These are phyloP conservation scores for Kandelia obovata DNA, from an alignment of 345 rosid genomes.

Conservation along the genomic window DNA sequence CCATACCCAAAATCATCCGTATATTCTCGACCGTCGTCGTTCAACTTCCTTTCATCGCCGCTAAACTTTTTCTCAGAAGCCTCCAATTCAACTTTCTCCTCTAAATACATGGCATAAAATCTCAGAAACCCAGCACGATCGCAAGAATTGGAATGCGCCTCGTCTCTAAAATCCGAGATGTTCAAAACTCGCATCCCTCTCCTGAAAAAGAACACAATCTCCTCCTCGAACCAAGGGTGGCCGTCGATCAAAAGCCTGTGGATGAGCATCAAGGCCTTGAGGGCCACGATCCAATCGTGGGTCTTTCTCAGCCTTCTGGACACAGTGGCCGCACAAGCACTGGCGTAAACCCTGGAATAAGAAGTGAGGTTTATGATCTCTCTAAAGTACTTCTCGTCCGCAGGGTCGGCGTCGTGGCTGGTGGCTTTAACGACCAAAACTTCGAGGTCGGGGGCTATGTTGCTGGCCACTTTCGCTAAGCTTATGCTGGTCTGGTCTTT, in stretches of 20 bases:
- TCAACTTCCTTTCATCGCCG: background rate
- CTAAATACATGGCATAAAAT: constrained; percentile 67
- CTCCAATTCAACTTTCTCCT: constrained; percentile 65
- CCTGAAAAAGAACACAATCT: constrained; percentile 62
- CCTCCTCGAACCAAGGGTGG: constrained; percentile 67
- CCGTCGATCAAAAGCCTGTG: constrained; percentile 75
- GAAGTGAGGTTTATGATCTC: constrained; percentile 25
- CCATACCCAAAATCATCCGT: constrained; percentile 17
- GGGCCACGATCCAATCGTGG: constrained; percentile 77
- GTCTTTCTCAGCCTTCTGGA: constrained; percentile 26
- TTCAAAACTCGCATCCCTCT: constrained; percentile 78
- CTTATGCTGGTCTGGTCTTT: constrained; percentile 31
- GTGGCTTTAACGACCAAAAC: constrained; percentile 26
- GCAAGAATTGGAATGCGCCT: constrained; percentile 83
- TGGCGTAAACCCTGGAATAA: constrained; percentile 12
- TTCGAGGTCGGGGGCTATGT: constrained; percentile 21
- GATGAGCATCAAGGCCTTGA: constrained; percentile 67
- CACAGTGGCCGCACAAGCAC: constrained; percentile 20
- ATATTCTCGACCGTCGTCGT: constrained; percentile 7
- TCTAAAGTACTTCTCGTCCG: constrained; percentile 22
- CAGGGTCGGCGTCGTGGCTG: constrained; percentile 21
- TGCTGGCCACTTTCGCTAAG: constrained; percentile 27
- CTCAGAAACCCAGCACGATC: constrained; percentile 79
- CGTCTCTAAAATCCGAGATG: constrained; percentile 75
- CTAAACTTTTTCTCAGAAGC: constrained; percentile 43